phyloP scores from a whole-genome alignment of 371 early-diverging fungal genomes.

The Apophysomyces elegans region DNA sequence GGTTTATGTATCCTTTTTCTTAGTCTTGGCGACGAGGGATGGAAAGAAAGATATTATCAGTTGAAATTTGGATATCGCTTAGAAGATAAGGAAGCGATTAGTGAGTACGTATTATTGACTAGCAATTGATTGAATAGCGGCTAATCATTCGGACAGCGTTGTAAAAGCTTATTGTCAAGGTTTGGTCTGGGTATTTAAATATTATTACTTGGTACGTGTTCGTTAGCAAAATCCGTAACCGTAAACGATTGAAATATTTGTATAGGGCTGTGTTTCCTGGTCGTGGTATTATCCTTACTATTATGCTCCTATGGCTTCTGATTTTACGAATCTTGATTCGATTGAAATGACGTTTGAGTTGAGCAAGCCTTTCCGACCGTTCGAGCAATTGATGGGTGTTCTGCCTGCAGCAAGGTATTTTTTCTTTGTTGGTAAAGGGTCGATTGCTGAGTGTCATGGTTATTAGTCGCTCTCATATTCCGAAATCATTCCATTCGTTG shows the following conservation, averaged over 20 bases:
- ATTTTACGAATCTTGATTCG: slow-evolving; percentile 82
- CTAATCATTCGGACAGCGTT: slow-evolving; percentile 50
- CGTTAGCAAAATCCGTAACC: not conserved
- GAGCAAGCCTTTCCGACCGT: slow-evolving; percentile 90
- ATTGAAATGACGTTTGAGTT: slow-evolving; percentile 77
- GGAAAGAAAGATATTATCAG: slow-evolving; percentile 90
- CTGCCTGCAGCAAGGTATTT: slow-evolving; percentile 83
- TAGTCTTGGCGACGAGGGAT: slow-evolving; percentile 65
- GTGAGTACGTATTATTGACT: slow-evolving; percentile 45
- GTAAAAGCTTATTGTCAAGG: slow-evolving; percentile 95
- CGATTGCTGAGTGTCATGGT: not conserved
- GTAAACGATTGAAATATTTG: not conserved
- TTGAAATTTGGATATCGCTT: slow-evolving; percentile 80
- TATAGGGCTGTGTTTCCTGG: slow-evolving; percentile 91
- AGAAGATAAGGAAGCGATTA: slow-evolving; percentile 63
- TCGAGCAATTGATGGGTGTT: slow-evolving; percentile 99
- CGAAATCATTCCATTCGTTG: slow-evolving; percentile 75
- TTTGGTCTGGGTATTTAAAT: slow-evolving; percentile 97
- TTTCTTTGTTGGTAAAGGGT: too few species aligned
- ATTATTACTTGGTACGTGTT: slow-evolving; percentile 84
- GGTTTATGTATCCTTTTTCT: not conserved
- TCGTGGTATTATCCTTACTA: slow-evolving; percentile 99
- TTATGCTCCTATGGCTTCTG: slow-evolving; percentile 96
- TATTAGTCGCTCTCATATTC: slow-evolving; percentile 78
- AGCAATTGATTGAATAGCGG: not conserved